Evolutionary conservation across 2,329 filamentous ascomycete genomes (phyloP).

Genomic region (Hypoxylon sp.): DNA sequence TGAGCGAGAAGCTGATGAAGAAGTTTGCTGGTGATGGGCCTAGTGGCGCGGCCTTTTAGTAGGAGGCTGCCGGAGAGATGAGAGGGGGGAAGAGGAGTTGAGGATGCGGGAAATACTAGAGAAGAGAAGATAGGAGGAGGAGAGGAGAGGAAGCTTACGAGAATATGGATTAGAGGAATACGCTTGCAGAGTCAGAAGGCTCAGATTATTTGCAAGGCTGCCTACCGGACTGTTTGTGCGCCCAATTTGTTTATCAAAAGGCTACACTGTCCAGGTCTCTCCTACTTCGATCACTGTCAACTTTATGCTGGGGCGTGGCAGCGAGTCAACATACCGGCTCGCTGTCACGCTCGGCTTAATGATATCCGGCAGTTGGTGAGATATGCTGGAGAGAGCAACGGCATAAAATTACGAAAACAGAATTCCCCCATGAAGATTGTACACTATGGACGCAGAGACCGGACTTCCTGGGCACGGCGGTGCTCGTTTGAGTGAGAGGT

Average conservation of each 20-base stretch:
- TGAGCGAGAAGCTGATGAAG: conserved; percentile 70
- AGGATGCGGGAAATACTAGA: neutral
- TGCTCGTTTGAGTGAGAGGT: neutral
- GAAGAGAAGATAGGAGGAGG: neutral
- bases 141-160: neutral
- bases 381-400: neutral
- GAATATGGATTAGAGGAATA: neutral
- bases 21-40: conserved; percentile 70
- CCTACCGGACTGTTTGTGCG: neutral
- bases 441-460: neutral
- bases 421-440: neutral
- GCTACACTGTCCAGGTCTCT: neutral
- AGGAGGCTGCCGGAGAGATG: neutral
- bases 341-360: neutral
- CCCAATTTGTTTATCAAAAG: neutral
- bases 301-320: neutral
- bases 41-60: conserved; percentile 69
- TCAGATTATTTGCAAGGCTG: neutral
- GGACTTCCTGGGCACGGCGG: neutral
- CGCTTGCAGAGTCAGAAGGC: neutral
- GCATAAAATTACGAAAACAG: neutral
- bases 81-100: neutral
- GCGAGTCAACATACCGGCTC: conserved; percentile 1
- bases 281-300: neutral
- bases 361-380: neutral